Evolutionary conservation across 192 early-diverging fungal genomes (phyloP).

Genomic region (Podochytrium sp.): DNA sequence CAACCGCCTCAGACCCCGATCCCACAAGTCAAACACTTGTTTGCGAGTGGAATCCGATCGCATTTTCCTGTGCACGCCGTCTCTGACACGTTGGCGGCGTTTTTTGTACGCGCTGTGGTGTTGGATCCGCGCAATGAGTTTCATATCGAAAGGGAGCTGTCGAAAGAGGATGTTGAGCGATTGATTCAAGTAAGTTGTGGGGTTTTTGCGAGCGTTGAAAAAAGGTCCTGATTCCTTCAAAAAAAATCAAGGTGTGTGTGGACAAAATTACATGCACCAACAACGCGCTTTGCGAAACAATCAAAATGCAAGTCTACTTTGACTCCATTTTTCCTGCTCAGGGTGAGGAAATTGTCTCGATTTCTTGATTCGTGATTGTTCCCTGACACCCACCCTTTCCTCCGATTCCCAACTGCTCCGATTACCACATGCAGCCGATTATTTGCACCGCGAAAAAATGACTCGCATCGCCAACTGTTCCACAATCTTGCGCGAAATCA

Average conservation of each 20-base stretch:
- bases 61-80: slow-evolving; percentile 39
- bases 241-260: slow-evolving; percentile 45
- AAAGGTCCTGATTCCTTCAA: neutral
- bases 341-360: slow-evolving; percentile 37
- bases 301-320: slow-evolving; percentile 69
- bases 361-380: no score
- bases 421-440: slow-evolving; percentile 61
- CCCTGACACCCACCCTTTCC: no score
- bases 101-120: slow-evolving; percentile 61
- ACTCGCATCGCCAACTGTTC: slow-evolving; percentile 46
- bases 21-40: slow-evolving; percentile 33
- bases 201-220: neutral
- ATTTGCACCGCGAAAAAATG: slow-evolving; percentile 58
- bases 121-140: slow-evolving; percentile 60
- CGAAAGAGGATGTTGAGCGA: slow-evolving; percentile 55
- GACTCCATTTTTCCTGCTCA: slow-evolving; percentile 65
- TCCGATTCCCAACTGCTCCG: no score
- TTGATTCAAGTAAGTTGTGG: slow-evolving; percentile 49
- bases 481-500: slow-evolving; percentile 51
- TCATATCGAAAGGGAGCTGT: slow-evolving; percentile 55
- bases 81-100: slow-evolving; percentile 65
- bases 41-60: slow-evolving; percentile 36
- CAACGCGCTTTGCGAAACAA: slow-evolving; percentile 49
- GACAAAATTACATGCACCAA: slow-evolving; percentile 47
- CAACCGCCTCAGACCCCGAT: slow-evolving; percentile 31